These are phyloP conservation scores for Clarireedia monteithiana DNA, from an alignment of 2,329 filamentous ascomycete genomes.

Conservation along the genomic window DNA sequence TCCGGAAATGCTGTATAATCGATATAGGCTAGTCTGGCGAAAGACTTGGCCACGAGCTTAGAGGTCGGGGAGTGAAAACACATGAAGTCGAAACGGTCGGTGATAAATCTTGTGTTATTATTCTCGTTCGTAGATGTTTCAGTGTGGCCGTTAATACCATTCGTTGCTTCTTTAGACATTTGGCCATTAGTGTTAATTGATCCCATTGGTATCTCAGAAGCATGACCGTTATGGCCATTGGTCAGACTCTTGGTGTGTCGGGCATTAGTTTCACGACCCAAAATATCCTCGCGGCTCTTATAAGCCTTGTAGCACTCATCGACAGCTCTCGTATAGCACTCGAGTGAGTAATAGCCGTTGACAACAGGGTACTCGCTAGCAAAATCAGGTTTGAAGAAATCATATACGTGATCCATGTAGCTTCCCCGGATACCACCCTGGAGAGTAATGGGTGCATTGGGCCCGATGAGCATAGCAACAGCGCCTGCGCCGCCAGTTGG, in stretches of 20 bases:
- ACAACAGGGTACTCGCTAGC: constrained; percentile 1
- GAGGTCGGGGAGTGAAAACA: neutral
- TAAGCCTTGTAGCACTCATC: neutral
- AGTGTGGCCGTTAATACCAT: too few species aligned
- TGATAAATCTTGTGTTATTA: too few species aligned
- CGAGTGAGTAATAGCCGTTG: neutral
- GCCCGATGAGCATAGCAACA: constrained; percentile 3
- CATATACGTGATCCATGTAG: neutral
- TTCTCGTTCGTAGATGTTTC: too few species aligned
- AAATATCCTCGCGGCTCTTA: neutral
- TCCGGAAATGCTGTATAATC: neutral
- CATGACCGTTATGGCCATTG: too few species aligned
- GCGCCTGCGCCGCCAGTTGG: neutral
- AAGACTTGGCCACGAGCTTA: neutral
- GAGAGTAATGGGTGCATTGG: neutral
- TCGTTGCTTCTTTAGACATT: too few species aligned
- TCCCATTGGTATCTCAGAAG: too few species aligned
- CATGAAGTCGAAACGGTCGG: too few species aligned
- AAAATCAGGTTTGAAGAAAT: constrained; percentile 4
- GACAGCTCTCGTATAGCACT: neutral
- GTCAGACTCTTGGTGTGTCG: too few species aligned
- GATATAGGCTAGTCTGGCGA: neutral
- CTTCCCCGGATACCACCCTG: neutral
- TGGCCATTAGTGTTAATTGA: too few species aligned
- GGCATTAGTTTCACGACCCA: too few species aligned